A percentile compares a stretch with the other conserved stretches of the same genome.
These are phyloP conservation scores for Bjerkandera adusta DNA, from an alignment of 1,284 basidiomycete species.

Conservation along the genomic window DNA sequence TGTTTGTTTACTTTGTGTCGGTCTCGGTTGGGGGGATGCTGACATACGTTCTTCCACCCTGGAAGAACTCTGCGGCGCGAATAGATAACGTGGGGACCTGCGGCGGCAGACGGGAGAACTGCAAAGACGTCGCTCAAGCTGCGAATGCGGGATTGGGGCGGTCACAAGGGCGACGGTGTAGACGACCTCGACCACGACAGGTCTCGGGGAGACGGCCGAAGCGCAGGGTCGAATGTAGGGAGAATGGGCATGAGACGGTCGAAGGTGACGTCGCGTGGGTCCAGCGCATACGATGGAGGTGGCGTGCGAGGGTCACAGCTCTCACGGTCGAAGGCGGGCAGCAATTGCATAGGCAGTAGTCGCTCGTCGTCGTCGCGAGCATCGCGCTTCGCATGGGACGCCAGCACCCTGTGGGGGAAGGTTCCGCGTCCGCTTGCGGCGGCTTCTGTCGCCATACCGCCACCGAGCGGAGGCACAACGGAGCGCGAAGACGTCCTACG, in stretches of 20 bases:
- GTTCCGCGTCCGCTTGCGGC: background rate
- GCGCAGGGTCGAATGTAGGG: conserved; percentile 17
- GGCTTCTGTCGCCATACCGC: background rate
- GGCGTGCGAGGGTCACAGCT: conserved; percentile 25
- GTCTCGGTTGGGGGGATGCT: background rate
- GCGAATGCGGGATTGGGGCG: background rate
- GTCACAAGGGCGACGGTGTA: conserved; percentile 1
- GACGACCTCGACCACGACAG: conserved; percentile 7
- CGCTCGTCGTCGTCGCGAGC: conserved; percentile 8
- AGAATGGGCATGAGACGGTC: conserved; percentile 25
- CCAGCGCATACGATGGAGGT: conserved; percentile 20
- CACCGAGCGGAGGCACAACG: conserved; percentile 16
- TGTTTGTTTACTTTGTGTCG: background rate
- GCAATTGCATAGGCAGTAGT: conserved; percentile 14
- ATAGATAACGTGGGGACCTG: conserved; percentile 6
- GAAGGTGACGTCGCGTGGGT: conserved; percentile 25
- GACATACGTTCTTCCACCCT: background rate
- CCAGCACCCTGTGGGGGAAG: background rate
- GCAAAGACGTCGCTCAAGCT: background rate
- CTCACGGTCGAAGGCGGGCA: conserved; percentile 15
- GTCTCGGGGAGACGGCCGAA: conserved; percentile 9
- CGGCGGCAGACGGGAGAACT: background rate
- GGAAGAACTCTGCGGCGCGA: background rate
- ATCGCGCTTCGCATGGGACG: too few relatives aligned
- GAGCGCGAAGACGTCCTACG: conserved; percentile 28